These are phyloP conservation scores for Fusarium sp. DNA, from an alignment of 2,329 filamentous ascomycete species.

Conservation along the genomic window DNA sequence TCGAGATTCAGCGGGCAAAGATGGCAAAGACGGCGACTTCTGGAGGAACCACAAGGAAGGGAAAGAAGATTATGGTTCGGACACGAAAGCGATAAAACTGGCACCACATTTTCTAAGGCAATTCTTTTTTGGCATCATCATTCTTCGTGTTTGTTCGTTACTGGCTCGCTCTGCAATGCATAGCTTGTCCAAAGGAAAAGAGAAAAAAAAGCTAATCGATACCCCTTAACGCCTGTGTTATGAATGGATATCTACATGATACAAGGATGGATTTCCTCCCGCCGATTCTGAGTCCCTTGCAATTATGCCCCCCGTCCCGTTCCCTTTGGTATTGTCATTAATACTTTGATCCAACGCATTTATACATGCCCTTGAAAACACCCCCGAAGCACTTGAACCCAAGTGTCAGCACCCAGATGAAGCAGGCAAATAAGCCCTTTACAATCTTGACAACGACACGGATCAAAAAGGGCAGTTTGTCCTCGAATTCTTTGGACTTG, in stretches of 20 bases:
- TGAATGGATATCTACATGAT: constrained; percentile 39
- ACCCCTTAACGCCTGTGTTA: constrained; percentile 43
- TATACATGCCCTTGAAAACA: constrained; percentile 60
- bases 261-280: constrained; percentile 23
- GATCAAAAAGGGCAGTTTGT: constrained; percentile 60
- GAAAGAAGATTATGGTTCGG: constrained; percentile 68
- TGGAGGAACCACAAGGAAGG: constrained; percentile 65
- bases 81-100: constrained; percentile 64
- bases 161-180: constrained; percentile 30
- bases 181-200: constrained; percentile 5
- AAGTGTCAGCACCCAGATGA: constrained; percentile 66
- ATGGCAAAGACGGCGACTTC: constrained; percentile 71
- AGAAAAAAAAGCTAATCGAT: constrained; percentile 40
- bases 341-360: constrained; percentile 57
- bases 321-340: constrained; percentile 36
- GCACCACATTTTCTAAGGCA: background rate
- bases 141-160: constrained; percentile 38
- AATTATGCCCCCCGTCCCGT: background rate
- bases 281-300: background rate
- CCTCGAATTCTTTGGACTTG: constrained; percentile 52
- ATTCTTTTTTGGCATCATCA: constrained; percentile 9
- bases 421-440: constrained; percentile 62
- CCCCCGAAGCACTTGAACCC: constrained; percentile 61
- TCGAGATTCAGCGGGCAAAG: constrained; percentile 66
- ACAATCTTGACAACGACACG: constrained; percentile 60